A percentile compares a stretch with the other conserved stretches of the same genome.
Evolutionary conservation across 495 filamentous ascomycete species (phyloP).

Genomic region (Cetradonia linearis): DNA sequence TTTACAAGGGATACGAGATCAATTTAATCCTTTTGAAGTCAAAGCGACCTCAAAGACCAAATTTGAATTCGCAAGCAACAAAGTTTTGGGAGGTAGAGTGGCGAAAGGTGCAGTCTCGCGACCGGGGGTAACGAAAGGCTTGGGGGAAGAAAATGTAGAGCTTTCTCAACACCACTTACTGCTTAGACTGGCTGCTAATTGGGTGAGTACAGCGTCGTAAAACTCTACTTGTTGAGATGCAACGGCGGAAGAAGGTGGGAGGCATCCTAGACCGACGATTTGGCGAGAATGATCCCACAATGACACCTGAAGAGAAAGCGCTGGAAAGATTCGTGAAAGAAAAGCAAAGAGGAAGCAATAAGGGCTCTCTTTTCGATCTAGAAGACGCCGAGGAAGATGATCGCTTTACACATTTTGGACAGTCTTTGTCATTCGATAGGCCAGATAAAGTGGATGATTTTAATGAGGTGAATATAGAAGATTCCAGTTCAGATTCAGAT

Average conservation of each 20-base stretch:
- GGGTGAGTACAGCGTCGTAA: constrained; percentile 56
- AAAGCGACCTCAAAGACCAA: constrained; percentile 61
- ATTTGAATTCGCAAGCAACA: constrained; percentile 60
- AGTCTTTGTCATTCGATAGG: constrained; percentile 53
- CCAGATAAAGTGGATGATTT: constrained; percentile 58
- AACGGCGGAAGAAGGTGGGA: constrained; percentile 76
- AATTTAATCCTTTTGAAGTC: constrained; percentile 96
- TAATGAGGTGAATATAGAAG: constrained; percentile 48
- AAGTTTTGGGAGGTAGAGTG: constrained; percentile 38
- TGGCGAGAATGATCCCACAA: constrained; percentile 86
- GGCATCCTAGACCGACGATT: constrained; percentile 89
- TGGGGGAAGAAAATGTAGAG: constrained; percentile 72
- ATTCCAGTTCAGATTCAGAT: constrained; percentile 51
- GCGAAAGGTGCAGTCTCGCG: constrained; percentile 50
- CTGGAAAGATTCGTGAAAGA: constrained; percentile 81
- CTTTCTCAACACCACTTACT: constrained; percentile 21
- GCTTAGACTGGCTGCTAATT: constrained; percentile 45
- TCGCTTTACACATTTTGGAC: constrained; percentile 75
- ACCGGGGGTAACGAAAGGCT: constrained; percentile 72
- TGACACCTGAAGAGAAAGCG: constrained; percentile 91
- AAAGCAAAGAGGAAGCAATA: constrained; percentile 62
- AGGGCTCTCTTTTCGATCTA: constrained; percentile 72
- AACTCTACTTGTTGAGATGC: constrained; percentile 79
- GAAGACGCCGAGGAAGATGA: constrained; percentile 67
- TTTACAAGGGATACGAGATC: constrained; percentile 74